A percentile compares a stretch with the other conserved stretches of the same genome.
Conservation (phyloP, 139 green algal species). For the Gonium pectorale region DNA sequence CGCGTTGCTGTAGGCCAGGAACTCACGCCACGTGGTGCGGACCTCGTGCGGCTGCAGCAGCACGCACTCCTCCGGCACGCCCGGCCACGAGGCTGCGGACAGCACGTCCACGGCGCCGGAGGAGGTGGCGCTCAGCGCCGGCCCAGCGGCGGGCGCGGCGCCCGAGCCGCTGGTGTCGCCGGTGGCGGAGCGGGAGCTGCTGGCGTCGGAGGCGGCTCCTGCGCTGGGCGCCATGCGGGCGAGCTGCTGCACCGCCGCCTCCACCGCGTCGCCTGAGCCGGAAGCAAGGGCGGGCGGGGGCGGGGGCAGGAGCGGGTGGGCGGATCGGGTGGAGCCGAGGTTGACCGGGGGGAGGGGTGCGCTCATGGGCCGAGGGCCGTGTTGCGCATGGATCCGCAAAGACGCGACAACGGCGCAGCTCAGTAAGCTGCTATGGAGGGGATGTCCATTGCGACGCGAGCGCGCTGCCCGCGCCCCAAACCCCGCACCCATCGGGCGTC, state of each 20-base stretch:
- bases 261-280: constrained; percentile 46
- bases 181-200: not conserved
- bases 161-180: not conserved
- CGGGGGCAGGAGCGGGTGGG: not conserved
- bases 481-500: too few relatives aligned
- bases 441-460: too few relatives aligned
- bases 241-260: constrained; percentile 59
- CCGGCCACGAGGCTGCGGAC: constrained; percentile 48
- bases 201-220: not conserved
- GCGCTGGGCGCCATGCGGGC: constrained; percentile 3
- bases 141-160: not conserved
- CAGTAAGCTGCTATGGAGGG: too few relatives aligned
- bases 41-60: constrained; percentile 53
- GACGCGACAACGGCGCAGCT: too few relatives aligned
- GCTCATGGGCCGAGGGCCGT: too few relatives aligned
- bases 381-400: too few relatives aligned
- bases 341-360: not conserved
- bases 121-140: not conserved
- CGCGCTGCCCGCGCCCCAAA: too few relatives aligned
- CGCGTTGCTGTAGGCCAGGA: constrained; percentile 72
- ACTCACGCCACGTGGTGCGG: constrained; percentile 79
- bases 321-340: too few relatives aligned
- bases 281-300: not conserved
- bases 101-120: constrained; percentile 42
- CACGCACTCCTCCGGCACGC: constrained; percentile 17